Evolutionary conservation across 2,329 filamentous ascomycete species (phyloP).

Genomic region (Claviceps sp.): DNA sequence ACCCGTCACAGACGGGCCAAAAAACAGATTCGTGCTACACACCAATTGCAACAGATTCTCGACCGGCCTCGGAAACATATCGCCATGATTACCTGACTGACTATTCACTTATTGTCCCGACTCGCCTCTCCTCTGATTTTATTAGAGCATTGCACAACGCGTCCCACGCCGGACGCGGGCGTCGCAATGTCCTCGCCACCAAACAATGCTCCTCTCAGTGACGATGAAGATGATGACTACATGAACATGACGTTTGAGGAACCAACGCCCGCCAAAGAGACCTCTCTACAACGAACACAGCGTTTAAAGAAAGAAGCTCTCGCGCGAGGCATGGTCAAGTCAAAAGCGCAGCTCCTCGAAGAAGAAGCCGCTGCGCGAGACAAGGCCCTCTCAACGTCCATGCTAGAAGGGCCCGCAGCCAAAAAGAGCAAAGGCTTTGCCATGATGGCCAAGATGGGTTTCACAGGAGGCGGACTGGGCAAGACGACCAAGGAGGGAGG

Average conservation of each 20-base stretch:
- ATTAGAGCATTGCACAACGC: neutral
- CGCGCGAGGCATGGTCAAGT: slow-evolving; percentile 53
- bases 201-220: slow-evolving; percentile 6
- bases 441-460: slow-evolving; percentile 97
- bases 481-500: slow-evolving; percentile 33
- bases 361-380: slow-evolving; percentile 62
- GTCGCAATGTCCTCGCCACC: neutral
- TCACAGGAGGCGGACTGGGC: slow-evolving; percentile 66
- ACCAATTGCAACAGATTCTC: neutral
- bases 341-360: slow-evolving; percentile 70
- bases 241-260: slow-evolving; percentile 90
- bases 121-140: neutral
- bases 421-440: slow-evolving; percentile 72
- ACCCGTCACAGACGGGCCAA: too few species aligned
- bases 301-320: slow-evolving; percentile 50
- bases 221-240: slow-evolving; percentile 64
- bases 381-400: slow-evolving; percentile 58
- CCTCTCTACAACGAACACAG: slow-evolving; percentile 39
- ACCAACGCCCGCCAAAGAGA: slow-evolving; percentile 37
- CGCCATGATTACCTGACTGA: too few species aligned
- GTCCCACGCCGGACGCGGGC: neutral
- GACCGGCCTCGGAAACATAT: too few species aligned
- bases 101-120: neutral
- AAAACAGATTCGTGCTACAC: neutral
- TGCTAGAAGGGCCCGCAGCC: slow-evolving; percentile 43